A percentile compares a stretch with the other conserved stretches of the same genome.
phyloP scores from a whole-genome alignment of 164 flowering plant species.

The Platanus orientalis region DNA sequence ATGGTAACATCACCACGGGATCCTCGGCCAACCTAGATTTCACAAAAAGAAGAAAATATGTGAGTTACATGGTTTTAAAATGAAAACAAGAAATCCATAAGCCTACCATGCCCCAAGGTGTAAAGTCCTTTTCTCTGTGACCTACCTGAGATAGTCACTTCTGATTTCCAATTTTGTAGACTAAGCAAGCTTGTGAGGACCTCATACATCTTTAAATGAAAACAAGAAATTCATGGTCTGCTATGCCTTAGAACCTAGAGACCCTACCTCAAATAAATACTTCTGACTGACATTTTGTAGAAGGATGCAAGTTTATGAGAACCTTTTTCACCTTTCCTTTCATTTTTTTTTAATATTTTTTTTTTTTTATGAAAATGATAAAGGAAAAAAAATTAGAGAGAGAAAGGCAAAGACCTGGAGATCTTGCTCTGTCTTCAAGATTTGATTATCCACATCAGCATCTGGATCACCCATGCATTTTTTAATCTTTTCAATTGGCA shows the following conservation, averaged over 20 bases:
- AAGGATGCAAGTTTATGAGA: background rate
- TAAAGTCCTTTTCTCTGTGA: background rate
- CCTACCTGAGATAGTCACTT: background rate
- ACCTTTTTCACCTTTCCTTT: background rate
- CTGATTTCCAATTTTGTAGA: background rate
- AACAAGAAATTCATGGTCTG: no score
- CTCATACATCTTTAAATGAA: background rate
- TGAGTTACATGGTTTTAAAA: background rate
- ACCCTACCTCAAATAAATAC: background rate
- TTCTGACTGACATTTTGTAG: background rate
- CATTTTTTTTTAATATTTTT: no score
- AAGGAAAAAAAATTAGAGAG: background rate
- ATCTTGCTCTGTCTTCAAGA: conserved; percentile 74
- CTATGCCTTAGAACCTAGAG: no score
- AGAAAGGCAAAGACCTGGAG: conserved; percentile 46
- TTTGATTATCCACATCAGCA: conserved; percentile 70
- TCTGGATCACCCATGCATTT: conserved; percentile 89
- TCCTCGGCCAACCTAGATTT: conserved; percentile 69
- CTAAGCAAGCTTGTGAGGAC: background rate
- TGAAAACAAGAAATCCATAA: background rate
- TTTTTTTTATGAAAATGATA: no score
- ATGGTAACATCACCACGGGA: conserved; percentile 91
- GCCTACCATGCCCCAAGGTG: background rate
- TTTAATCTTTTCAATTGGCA: conserved; percentile 61
- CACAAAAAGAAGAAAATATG: background rate